A percentile compares a stretch with the other conserved stretches of the same genome.
Conservation (phyloP, 495 filamentous ascomycete genomes). For the Trichoderma reesei region DNA sequence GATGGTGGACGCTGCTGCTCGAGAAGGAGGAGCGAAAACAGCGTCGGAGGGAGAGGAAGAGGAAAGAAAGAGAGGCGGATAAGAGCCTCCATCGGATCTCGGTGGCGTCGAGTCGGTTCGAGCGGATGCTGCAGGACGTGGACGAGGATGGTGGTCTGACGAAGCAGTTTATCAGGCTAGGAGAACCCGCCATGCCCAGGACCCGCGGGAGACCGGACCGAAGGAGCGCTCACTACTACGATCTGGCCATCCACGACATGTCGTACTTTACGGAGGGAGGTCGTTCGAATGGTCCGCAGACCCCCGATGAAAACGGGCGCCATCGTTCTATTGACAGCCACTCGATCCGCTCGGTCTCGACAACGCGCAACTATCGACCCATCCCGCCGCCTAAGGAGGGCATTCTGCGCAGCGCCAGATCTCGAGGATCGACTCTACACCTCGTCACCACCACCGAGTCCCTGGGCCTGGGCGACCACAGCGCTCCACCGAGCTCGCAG, state of each 20-base stretch:
- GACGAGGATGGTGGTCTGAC: constrained; percentile 56
- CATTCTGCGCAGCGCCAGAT: constrained; percentile 47
- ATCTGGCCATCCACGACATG: constrained; percentile 39
- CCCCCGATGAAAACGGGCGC: constrained; percentile 36
- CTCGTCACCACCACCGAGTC: constrained; percentile 55
- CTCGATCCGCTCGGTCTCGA: constrained; percentile 58
- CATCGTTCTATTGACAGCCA: constrained; percentile 71
- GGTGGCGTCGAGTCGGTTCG: constrained; percentile 73
- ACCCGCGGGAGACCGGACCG: constrained; percentile 45
- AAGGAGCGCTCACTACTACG: constrained; percentile 44
- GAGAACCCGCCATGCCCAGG: constrained; percentile 45
- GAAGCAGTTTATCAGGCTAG: constrained; percentile 22
- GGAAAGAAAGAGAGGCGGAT: constrained; percentile 74
- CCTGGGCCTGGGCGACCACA: constrained; percentile 14
- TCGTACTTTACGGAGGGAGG: constrained; percentile 19
- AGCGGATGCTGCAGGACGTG: constrained; percentile 62
- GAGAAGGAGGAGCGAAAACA: constrained; percentile 95
- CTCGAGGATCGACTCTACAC: constrained; percentile 69
- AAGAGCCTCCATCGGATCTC: constrained; percentile 74
- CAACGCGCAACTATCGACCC: constrained; percentile 59
- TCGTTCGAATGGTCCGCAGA: constrained; percentile 14
- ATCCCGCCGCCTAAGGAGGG: constrained; percentile 78
- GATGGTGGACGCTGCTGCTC: constrained; percentile 92
- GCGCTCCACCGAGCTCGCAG: constrained; percentile 1
- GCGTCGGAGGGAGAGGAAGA: constrained; percentile 68